A percentile compares a stretch with the other conserved stretches of the same genome.
Evolutionary conservation across 441 rosid genomes (phyloP).

Genomic region (Eruca vesicaria): DNA sequence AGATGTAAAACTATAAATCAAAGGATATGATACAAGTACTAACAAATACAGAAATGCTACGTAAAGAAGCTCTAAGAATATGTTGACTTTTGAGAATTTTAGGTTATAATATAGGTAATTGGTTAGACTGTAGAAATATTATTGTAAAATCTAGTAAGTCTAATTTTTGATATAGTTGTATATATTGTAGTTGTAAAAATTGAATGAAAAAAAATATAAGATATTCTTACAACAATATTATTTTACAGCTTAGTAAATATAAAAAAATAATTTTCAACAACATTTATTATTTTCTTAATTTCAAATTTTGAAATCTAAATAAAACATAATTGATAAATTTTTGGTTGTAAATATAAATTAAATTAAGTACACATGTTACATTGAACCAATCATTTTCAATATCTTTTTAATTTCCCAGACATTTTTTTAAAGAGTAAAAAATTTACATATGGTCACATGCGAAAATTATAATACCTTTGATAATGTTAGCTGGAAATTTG

Average conservation of each 20-base stretch:
- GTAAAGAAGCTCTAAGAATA: neutral
- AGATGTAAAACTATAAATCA: neutral
- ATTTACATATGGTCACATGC: neutral
- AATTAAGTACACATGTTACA: neutral
- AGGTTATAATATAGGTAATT: neutral
- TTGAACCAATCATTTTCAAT: neutral
- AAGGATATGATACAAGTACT: neutral
- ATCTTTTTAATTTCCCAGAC: neutral
- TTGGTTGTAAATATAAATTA: neutral
- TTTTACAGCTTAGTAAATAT: neutral
- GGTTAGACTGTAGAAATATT: neutral
- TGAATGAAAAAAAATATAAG: neutral
- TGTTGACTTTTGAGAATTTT: neutral
- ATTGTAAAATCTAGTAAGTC: neutral
- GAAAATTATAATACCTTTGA: neutral
- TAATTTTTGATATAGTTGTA: neutral
- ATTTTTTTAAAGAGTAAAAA: neutral
- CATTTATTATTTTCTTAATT: neutral
- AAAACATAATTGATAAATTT: neutral
- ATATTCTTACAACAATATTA: neutral
- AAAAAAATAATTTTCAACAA: neutral
- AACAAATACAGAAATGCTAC: neutral
- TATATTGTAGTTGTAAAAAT: neutral
- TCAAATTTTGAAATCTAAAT: neutral
- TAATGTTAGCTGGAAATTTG: neutral